These are phyloP conservation scores for Chimonanthus salicifolius DNA, from an alignment of 164 flowering plant species.

Conservation along the genomic window DNA sequence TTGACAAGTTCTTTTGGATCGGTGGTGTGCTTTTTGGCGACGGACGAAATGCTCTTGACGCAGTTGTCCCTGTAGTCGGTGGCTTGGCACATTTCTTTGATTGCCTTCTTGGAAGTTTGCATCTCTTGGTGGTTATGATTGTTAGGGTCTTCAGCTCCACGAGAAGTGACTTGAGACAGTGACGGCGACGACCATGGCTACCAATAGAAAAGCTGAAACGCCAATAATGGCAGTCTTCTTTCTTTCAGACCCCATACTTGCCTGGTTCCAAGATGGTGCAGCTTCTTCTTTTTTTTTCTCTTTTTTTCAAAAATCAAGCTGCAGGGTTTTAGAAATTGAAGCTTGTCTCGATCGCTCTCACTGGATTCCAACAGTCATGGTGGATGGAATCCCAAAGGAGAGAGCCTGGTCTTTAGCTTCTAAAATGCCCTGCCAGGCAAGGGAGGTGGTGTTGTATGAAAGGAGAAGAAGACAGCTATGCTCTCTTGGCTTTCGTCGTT, in stretches of 20 bases:
- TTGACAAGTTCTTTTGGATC: slow-evolving; percentile 56
- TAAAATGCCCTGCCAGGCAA: slow-evolving; percentile 6
- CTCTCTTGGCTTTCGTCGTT: neutral
- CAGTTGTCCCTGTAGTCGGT: slow-evolving; percentile 57
- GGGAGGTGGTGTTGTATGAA: slow-evolving; percentile 7
- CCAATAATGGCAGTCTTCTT: slow-evolving; percentile 29
- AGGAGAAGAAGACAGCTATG: slow-evolving; percentile 1
- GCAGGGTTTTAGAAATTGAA: neutral
- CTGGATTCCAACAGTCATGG: neutral
- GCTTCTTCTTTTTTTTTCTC: neutral
- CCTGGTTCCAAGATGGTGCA: neutral
- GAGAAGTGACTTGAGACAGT: slow-evolving; percentile 13
- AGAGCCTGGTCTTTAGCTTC: neutral
- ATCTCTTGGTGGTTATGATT: slow-evolving; percentile 7
- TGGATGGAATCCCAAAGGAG: neutral
- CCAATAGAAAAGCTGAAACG: slow-evolving; percentile 36
- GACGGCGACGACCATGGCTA: slow-evolving; percentile 58
- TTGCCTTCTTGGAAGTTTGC: slow-evolving; percentile 37
- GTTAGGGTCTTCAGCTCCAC: neutral
- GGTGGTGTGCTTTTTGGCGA: slow-evolving; percentile 30
- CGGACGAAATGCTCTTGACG: slow-evolving; percentile 23
- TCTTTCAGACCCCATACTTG: slow-evolving; percentile 19
- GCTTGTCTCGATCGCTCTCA: neutral
- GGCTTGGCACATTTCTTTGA: slow-evolving; percentile 46
- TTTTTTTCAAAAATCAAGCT: neutral